Conservation (phyloP, 169 alveolate species). For the Plasmodium falciparum region DNA sequence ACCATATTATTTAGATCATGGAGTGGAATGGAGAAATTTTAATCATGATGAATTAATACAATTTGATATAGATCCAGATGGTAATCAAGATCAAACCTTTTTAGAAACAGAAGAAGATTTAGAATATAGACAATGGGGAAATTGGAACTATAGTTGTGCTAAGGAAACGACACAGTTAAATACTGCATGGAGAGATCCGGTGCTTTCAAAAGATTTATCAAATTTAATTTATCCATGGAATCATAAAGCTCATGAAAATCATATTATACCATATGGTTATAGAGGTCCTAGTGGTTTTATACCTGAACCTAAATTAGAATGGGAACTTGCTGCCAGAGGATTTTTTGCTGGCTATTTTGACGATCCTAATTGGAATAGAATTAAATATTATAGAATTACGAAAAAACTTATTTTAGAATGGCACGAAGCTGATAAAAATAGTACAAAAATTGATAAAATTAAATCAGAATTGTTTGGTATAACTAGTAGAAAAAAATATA, state of each 20-base stretch:
- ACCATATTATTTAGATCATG: constrained; percentile 85
- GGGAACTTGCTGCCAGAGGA: constrained; percentile 83
- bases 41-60: constrained; percentile 78
- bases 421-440: constrained; percentile 19
- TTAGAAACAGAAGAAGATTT: constrained; percentile 86
- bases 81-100: constrained; percentile 81
- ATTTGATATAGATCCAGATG: constrained; percentile 83
- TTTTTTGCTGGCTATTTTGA: constrained; percentile 82
- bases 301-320: constrained; percentile 83
- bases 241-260: constrained; percentile 72
- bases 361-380: constrained; percentile 75
- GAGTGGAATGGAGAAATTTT: constrained; percentile 80
- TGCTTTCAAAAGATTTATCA: constrained; percentile 49
- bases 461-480: constrained; percentile 61
- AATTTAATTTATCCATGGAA: constrained; percentile 73
- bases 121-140: constrained; percentile 87
- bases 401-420: constrained; percentile 63
- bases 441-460: constrained; percentile 13
- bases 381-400: constrained; percentile 25
- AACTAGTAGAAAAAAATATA: constrained; percentile 42
- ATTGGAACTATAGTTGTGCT: constrained; percentile 78
- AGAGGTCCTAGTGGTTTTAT: constrained; percentile 68
- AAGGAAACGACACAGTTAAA: constrained; percentile 72
- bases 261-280: constrained; percentile 48
- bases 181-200: constrained; percentile 77